Percentiles rank a stretch among this genome's conserved stretches.
These are phyloP conservation scores for Aspergillus floridensis DNA, from an alignment of 2,329 filamentous ascomycete species.

Conservation along the genomic window DNA sequence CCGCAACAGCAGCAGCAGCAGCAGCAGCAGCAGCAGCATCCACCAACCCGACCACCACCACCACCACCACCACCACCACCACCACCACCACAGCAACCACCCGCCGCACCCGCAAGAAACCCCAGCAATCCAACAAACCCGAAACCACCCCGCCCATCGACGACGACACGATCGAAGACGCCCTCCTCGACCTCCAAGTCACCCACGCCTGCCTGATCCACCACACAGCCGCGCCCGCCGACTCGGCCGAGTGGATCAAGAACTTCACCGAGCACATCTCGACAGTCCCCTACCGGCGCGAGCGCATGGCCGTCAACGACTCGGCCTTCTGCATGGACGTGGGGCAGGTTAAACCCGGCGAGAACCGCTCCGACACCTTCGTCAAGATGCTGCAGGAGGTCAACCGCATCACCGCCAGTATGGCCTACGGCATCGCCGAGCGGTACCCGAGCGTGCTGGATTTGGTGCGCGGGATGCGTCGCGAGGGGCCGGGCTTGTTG, in stretches of 20 bases:
- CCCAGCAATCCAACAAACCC: slow-evolving; percentile 37
- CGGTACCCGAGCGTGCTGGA: slow-evolving; percentile 59
- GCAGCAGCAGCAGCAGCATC: slow-evolving; percentile 2
- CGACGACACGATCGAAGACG: slow-evolving; percentile 68
- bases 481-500: slow-evolving; percentile 59
- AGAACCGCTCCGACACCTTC: slow-evolving; percentile 65
- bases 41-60: slow-evolving; percentile 1
- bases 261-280: slow-evolving; percentile 77
- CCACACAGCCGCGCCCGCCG: slow-evolving; percentile 59
- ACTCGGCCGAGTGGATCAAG: slow-evolving; percentile 71
- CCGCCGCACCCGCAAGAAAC: slow-evolving; percentile 25
- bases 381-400: slow-evolving; percentile 75
- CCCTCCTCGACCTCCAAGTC: slow-evolving; percentile 68
- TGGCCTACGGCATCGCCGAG: slow-evolving; percentile 66
- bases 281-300: slow-evolving; percentile 65
- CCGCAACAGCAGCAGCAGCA: slow-evolving; percentile 18
- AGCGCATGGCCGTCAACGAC: slow-evolving; percentile 49
- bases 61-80: too few relatives aligned
- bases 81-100: slow-evolving; percentile 15
- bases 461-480: slow-evolving; percentile 59
- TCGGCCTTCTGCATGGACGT: slow-evolving; percentile 72
- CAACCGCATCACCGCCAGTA: slow-evolving; percentile 65
- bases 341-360: slow-evolving; percentile 71
- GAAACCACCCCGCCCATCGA: slow-evolving; percentile 54
- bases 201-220: slow-evolving; percentile 66